Evolutionary conservation across 2,329 filamentous ascomycete genomes (phyloP).

Genomic region (Aspergillus aculeatus): DNA sequence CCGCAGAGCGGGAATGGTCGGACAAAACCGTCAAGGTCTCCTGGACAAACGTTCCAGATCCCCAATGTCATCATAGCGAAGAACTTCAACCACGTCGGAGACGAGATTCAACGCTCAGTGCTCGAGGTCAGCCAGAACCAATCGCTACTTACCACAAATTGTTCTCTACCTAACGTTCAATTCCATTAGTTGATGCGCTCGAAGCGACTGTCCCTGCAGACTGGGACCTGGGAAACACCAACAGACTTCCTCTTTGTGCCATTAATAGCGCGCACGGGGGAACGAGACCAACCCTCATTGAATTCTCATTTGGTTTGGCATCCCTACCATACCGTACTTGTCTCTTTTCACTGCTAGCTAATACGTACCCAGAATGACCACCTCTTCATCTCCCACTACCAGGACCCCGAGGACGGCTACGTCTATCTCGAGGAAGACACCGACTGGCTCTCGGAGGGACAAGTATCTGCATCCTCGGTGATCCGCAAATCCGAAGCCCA

Average conservation of each 20-base stretch:
- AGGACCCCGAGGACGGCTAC: conserved; percentile 70
- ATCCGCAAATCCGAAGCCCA: conserved; percentile 30
- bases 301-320: conserved; percentile 43
- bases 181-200: conserved; percentile 70
- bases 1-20: conserved; percentile 19
- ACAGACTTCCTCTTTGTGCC: conserved; percentile 78
- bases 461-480: conserved; percentile 38
- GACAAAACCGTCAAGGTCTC: not conserved
- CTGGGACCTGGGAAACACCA: conserved; percentile 70
- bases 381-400: conserved; percentile 85
- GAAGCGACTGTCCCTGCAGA: conserved; percentile 72
- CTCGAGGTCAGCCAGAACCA: conserved; percentile 49
- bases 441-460: conserved; percentile 36
- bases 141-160: not conserved
- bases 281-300: conserved; percentile 32
- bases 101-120: conserved; percentile 77
- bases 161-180: conserved; percentile 14
- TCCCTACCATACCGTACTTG: not conserved
- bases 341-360: conserved; percentile 1
- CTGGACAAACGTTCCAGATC: conserved; percentile 52
- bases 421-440: conserved; percentile 68
- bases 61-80: conserved; percentile 81
- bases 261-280: conserved; percentile 52
- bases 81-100: conserved; percentile 71
- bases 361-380: conserved; percentile 62